phyloP scores from a whole-genome alignment of 768 basidiomycete species.

The Tricholoma sp. region DNA sequence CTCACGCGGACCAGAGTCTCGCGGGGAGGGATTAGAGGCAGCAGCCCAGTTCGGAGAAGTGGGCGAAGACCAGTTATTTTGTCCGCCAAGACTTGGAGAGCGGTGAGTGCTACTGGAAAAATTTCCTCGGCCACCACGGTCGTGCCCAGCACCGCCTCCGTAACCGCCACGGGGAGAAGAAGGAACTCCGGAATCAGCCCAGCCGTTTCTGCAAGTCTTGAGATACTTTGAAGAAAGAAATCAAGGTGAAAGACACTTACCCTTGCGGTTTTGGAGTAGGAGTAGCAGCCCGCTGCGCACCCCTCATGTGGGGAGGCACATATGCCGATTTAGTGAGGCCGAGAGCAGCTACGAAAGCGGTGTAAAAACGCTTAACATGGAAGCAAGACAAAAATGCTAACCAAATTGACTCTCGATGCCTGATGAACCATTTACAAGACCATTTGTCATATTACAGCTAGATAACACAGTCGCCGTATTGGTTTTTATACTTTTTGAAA shows the following conservation, averaged over 20 bases:
- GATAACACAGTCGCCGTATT: slow-evolving; percentile 21
- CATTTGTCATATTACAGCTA: slow-evolving; percentile 79
- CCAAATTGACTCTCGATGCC: slow-evolving; percentile 75
- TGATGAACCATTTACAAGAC: slow-evolving; percentile 73
- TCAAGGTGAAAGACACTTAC: slow-evolving; percentile 30
- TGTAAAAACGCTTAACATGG: slow-evolving; percentile 1
- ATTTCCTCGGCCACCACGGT: slow-evolving; percentile 36
- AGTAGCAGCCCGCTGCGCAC: slow-evolving; percentile 79
- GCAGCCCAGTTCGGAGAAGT: slow-evolving; percentile 32
- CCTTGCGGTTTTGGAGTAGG: slow-evolving; percentile 55
- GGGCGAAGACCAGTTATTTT: slow-evolving; percentile 38
- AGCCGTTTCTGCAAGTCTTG: slow-evolving; percentile 46
- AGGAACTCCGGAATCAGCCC: slow-evolving; percentile 69
- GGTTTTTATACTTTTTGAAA: slow-evolving; percentile 21
- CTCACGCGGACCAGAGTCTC: slow-evolving; percentile 45
- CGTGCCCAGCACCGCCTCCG: slow-evolving; percentile 40
- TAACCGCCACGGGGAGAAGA: slow-evolving; percentile 46
- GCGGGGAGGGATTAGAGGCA: slow-evolving; percentile 13
- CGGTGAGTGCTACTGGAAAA: slow-evolving; percentile 37
- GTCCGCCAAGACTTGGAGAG: slow-evolving; percentile 35
- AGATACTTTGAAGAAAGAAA: slow-evolving; percentile 6
- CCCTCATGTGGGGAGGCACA: slow-evolving; percentile 86
- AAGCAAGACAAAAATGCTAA: slow-evolving; percentile 29
- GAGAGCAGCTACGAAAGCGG: slow-evolving; percentile 53
- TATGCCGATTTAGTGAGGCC: slow-evolving; percentile 78